phyloP scores from a whole-genome alignment of 768 basidiomycete genomes.

The Macrolepiota fuliginosa region DNA sequence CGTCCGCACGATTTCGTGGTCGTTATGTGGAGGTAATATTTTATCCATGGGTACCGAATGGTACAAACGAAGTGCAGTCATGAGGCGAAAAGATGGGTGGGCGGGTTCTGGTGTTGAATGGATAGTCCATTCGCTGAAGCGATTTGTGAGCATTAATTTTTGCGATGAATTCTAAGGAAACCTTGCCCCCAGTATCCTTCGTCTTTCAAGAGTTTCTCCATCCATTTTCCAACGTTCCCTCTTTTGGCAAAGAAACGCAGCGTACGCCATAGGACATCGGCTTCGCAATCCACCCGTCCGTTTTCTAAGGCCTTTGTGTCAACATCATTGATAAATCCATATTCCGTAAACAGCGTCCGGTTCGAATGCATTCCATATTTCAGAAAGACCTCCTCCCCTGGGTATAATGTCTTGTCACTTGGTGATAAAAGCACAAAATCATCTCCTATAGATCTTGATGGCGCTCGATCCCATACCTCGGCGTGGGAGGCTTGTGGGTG shows the following conservation, averaged over 20 bases:
- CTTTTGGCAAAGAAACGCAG: constrained; percentile 47
- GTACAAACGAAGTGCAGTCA: constrained; percentile 68
- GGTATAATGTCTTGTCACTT: constrained; percentile 31
- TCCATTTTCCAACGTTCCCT: constrained; percentile 37
- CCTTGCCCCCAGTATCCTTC: constrained; percentile 86
- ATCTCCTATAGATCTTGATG: constrained; percentile 34
- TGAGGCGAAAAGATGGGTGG: constrained; percentile 79
- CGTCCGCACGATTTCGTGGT: constrained; percentile 29
- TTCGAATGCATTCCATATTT: constrained; percentile 83
- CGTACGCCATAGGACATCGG: constrained; percentile 58
- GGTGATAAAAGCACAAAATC: constrained; percentile 53
- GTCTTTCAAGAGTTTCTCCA: constrained; percentile 51
- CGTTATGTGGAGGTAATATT: constrained; percentile 20
- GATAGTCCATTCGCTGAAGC: constrained; percentile 74
- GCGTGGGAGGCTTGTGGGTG: constrained; percentile 35
- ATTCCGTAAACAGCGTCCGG: constrained; percentile 78
- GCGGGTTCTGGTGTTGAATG: constrained; percentile 58
- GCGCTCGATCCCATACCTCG: constrained; percentile 34
- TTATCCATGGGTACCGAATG: constrained; percentile 38
- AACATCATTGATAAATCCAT: constrained; percentile 71
- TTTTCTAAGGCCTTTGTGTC: constrained; percentile 22
- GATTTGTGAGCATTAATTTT: background rate
- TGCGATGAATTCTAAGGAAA: constrained; percentile 1
- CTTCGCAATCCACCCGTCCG: constrained; percentile 44
- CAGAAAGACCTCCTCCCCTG: constrained; percentile 69